Base-by-base conservation (phyloP, 2,329 filamentous ascomycete species). In the Aspergillus novoparasiticus region DNA sequence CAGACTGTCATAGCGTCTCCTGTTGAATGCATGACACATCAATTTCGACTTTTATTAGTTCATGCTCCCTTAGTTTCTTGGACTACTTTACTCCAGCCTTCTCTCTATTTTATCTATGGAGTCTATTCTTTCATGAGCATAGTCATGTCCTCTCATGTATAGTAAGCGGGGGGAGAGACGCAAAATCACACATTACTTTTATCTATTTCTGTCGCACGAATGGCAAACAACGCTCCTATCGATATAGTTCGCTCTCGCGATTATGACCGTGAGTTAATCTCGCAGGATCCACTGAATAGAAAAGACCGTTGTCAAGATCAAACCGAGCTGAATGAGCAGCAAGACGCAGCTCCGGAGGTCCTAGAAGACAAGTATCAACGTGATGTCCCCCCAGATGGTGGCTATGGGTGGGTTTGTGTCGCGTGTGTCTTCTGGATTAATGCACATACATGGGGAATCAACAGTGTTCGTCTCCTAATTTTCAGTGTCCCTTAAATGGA, bases 391-490 rank as follows among this genome's bases (percentile, higher is more conserved):
- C 80, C 80, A 45, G 85, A 88, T 68, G 86, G 86, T 46, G 86
- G 86, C 26, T 88, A 87, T 77, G 86, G 86, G 64, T 89, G 86
- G 86, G 82, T 87, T 26, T 86, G 87, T 59, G 83, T 86, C n/a
- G 70, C 79, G 3, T 82, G 81, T 45, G 79, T 84, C 65, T 82
- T 84, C 57, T 75, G 86, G 65, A 84, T 90, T 62, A 91, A 90
- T 72, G 86, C 84, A 9, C 89, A 92, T 72, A 92, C 90, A 1
- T 93, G 90, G 90, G 90, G 90, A 9, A 79, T 93, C 64, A 93
- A 92, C 73, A 87, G 85, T 61, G 85, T 87, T 68, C 61, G 83
- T 55, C 57, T 26, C 23, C 32, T 5, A 5, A 12, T 21, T 3
- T 51, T n/a, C 30, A 4, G 36, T 1, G 46, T 21, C 11, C 21